Conservation (phyloP, 2,329 filamentous ascomycete genomes). For the Aspergillus brunneoviolaceus region DNA sequence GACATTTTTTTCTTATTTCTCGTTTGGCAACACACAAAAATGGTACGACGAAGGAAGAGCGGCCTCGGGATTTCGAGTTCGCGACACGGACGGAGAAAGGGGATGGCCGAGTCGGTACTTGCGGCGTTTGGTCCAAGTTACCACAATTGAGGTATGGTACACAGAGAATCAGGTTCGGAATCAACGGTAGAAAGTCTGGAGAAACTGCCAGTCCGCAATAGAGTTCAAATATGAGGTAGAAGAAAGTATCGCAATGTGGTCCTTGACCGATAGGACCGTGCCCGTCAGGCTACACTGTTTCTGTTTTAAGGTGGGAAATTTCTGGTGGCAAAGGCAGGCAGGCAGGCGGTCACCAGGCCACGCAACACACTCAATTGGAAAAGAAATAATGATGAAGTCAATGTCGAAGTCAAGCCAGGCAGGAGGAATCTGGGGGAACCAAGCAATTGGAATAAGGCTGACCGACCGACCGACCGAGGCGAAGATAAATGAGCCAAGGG, state of each 20-base stretch:
- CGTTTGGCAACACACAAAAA: background rate
- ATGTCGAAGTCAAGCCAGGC: background rate
- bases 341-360: slow-evolving; percentile 1
- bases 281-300: slow-evolving; percentile 32
- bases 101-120: background rate
- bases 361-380: background rate
- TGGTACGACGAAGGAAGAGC: background rate
- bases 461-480: background rate
- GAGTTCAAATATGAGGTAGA: slow-evolving; percentile 1
- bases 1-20: slow-evolving; percentile 29
- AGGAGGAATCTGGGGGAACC: background rate
- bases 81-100: background rate
- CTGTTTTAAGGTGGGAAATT: slow-evolving; percentile 14
- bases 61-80: background rate
- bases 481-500: background rate
- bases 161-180: background rate
- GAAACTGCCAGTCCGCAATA: background rate
- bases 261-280: slow-evolving; percentile 19
- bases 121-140: background rate
- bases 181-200: background rate
- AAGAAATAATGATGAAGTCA: background rate
- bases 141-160: background rate
- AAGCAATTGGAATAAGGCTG: background rate
- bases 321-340: slow-evolving; percentile 5
- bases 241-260: slow-evolving; percentile 10